These are phyloP conservation scores for Axilococcus clingmanii DNA, from an alignment of 139 green algal genomes.

Conservation along the genomic window DNA sequence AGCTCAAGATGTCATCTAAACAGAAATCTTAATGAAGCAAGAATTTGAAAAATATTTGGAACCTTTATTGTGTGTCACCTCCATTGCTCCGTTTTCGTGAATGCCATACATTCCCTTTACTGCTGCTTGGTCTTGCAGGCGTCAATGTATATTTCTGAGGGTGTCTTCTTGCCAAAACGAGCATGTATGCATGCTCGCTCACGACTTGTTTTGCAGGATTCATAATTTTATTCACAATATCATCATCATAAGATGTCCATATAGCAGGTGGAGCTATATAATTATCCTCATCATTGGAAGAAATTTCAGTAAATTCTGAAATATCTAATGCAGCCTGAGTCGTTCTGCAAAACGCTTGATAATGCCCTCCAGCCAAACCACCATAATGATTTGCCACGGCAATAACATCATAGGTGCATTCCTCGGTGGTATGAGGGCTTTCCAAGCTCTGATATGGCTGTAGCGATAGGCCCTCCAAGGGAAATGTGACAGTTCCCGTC, in stretches of 20 bases:
- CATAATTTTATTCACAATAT: slow-evolving; percentile 14
- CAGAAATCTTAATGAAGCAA: too few relatives aligned
- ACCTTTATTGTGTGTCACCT: too few relatives aligned
- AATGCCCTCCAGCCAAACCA: slow-evolving; percentile 31
- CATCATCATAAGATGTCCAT: slow-evolving; percentile 32
- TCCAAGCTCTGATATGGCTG: slow-evolving; percentile 20
- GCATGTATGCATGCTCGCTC: slow-evolving; percentile 27
- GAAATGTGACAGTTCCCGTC: slow-evolving; percentile 34
- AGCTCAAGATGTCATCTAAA: too few relatives aligned
- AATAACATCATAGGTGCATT: slow-evolving; percentile 37
- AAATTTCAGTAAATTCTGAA: too few relatives aligned
- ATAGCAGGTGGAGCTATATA: background rate
- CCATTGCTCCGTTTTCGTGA: too few relatives aligned
- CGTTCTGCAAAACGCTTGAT: slow-evolving; percentile 21
- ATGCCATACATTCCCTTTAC: too few relatives aligned
- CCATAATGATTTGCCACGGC: slow-evolving; percentile 34
- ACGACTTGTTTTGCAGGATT: slow-evolving; percentile 2
- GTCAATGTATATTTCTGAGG: too few relatives aligned
- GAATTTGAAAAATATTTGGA: too few relatives aligned
- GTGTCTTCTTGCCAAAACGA: slow-evolving; percentile 23
- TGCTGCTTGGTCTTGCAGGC: too few relatives aligned
- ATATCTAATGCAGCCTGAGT: too few relatives aligned
- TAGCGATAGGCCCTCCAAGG: slow-evolving; percentile 27
- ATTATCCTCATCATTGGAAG: background rate
- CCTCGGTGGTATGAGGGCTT: background rate